phyloP scores from a whole-genome alignment of 2,329 filamentous ascomycete species.

The Cercospora citrullina region DNA sequence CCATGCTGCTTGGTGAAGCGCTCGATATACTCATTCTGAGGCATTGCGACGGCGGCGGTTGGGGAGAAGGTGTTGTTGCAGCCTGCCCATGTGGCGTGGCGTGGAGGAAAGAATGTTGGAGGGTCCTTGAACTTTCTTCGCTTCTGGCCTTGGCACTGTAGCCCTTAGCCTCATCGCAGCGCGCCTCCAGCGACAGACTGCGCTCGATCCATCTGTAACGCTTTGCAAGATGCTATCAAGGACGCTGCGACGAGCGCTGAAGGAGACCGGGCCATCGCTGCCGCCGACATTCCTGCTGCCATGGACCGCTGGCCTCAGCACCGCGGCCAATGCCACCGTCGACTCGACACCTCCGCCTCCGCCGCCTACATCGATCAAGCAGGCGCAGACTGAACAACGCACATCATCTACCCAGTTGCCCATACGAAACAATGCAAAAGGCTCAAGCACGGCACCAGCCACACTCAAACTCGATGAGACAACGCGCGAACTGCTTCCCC shows the following conservation, averaged over 20 bases:
- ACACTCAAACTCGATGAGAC: conserved; percentile 54
- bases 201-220: background rate
- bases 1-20: conserved; percentile 66
- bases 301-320: conserved; percentile 47
- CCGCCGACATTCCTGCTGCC: conserved; percentile 57
- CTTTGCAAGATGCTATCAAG: conserved; percentile 45
- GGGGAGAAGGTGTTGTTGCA: background rate
- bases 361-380: background rate
- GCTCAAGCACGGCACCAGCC: background rate
- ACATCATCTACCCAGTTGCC: background rate
- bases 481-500: conserved; percentile 64
- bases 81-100: conserved; percentile 3
- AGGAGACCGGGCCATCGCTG: conserved; percentile 58
- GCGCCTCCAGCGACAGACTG: background rate
- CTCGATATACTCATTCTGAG: conserved; percentile 79
- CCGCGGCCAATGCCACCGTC: conserved; percentile 29
- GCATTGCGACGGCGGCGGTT: conserved; percentile 50
- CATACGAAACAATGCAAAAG: background rate
- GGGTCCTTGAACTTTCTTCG: background rate
- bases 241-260: conserved; percentile 62
- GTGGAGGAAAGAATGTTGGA: background rate
- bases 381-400: background rate
- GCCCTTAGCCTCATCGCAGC: background rate
- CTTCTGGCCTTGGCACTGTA: background rate
- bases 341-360: conserved; percentile 7